These are phyloP conservation scores for Fusarium sp. DNA, from an alignment of 2,329 filamentous ascomycete genomes.

Conservation along the genomic window DNA sequence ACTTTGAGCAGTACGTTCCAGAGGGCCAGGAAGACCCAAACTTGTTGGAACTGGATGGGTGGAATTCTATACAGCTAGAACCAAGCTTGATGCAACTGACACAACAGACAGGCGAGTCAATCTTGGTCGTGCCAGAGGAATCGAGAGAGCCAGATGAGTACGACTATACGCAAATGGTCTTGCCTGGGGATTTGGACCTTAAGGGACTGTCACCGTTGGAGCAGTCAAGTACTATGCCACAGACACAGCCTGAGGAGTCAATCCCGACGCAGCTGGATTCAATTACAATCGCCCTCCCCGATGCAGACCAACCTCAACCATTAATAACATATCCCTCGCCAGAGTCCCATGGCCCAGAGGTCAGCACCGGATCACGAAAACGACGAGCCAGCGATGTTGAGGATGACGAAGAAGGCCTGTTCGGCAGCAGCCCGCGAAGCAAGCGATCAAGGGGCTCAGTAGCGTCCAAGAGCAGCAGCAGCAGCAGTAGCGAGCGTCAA, in stretches of 20 bases:
- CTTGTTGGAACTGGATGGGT: neutral
- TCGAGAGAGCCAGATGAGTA: neutral
- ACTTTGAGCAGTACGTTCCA: neutral
- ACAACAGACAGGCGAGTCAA: neutral
- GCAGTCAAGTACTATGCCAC: neutral
- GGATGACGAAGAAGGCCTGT: constrained; percentile 1
- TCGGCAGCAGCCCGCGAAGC: neutral
- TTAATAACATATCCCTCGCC: no score
- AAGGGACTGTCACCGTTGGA: neutral
- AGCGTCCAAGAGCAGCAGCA: neutral
- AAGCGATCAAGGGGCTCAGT: neutral
- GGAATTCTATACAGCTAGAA: neutral
- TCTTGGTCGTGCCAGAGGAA: neutral
- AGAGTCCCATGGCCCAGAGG: neutral
- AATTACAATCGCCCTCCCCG: neutral
- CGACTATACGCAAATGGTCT: neutral
- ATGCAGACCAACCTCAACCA: neutral
- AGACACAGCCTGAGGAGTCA: neutral
- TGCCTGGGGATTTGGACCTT: neutral
- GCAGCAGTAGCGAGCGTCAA: neutral
- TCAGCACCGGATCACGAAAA: neutral
- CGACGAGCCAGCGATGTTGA: neutral
- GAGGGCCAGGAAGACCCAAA: neutral
- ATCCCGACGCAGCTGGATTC: neutral
- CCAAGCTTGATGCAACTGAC: neutral